These are phyloP conservation scores for Wickerhamomyces canadensis DNA, from an alignment of 805 yeast species.

Conservation along the genomic window DNA sequence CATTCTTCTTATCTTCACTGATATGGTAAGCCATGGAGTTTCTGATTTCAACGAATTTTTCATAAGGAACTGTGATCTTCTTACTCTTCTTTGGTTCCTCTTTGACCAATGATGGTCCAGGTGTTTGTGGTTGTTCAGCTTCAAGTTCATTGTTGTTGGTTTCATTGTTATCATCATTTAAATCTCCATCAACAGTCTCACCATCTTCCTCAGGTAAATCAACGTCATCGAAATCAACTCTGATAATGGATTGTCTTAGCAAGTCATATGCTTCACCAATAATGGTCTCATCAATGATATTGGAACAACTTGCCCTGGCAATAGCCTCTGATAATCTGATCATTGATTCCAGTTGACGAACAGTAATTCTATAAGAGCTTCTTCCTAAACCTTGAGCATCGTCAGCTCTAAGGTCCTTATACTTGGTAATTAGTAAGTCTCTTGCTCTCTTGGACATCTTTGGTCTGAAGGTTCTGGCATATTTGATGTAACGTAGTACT, in stretches of 20 bases:
- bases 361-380: constrained; percentile 90
- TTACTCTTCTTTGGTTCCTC: constrained; percentile 19
- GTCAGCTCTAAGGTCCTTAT: constrained; percentile 80
- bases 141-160: constrained; percentile 7
- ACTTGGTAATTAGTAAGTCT: constrained; percentile 63
- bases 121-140: background rate
- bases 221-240: constrained; percentile 91
- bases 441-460: constrained; percentile 78
- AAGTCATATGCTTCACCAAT: constrained; percentile 93
- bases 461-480: constrained; percentile 92
- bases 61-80: constrained; percentile 66
- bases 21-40: constrained; percentile 66
- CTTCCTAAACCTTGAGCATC: constrained; percentile 87
- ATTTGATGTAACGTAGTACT: constrained; percentile 79
- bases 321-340: constrained; percentile 92
- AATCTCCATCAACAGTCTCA: constrained; percentile 11
- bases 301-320: constrained; percentile 85
- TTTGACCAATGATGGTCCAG: background rate
- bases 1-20: constrained; percentile 46
- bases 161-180: constrained; percentile 4
- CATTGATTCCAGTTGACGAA: constrained; percentile 93
- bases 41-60: constrained; percentile 81
- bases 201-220: constrained; percentile 65
- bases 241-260: constrained; percentile 83
- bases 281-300: constrained; percentile 65